Evolutionary conservation across 2,329 filamentous ascomycete genomes (phyloP).

Genomic region (Akanthomyces dipterigenus): DNA sequence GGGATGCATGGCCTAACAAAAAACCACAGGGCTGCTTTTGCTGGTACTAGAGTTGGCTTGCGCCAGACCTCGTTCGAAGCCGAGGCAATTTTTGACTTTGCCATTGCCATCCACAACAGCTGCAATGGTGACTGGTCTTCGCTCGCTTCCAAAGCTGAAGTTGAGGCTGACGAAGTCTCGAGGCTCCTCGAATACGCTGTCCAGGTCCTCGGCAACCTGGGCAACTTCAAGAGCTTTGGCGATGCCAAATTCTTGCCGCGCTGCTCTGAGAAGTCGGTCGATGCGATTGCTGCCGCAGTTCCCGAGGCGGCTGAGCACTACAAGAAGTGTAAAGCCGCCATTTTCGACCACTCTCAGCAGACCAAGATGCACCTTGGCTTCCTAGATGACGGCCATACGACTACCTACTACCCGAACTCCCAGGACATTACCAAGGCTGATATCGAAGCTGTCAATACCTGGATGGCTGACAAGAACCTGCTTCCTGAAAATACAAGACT

Average conservation of each 20-base stretch:
- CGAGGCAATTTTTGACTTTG: constrained; percentile 74
- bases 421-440: constrained; percentile 67
- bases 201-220: constrained; percentile 72
- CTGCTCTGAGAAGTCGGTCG: constrained; percentile 56
- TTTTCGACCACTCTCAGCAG: constrained; percentile 60
- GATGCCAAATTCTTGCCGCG: constrained; percentile 79
- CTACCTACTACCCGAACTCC: constrained; percentile 75
- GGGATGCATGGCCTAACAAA: constrained; percentile 32
- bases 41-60: constrained; percentile 70
- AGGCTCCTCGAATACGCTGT: constrained; percentile 70
- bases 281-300: constrained; percentile 55
- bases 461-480: constrained; percentile 64
- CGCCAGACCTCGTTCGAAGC: constrained; percentile 78
- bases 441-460: constrained; percentile 64
- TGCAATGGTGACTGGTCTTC: constrained; percentile 64
- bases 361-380: constrained; percentile 71
- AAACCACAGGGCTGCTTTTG: constrained; percentile 59
- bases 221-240: constrained; percentile 84
- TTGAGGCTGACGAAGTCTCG: constrained; percentile 57
- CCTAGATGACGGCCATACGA: constrained; percentile 67
- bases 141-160: constrained; percentile 56
- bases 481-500: constrained; percentile 72
- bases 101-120: constrained; percentile 62
- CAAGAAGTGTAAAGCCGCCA: constrained; percentile 60
- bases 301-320: constrained; percentile 58